phyloP scores from a whole-genome alignment of 192 early-diverging fungal species.

The Linnemannia schmuckeri region DNA sequence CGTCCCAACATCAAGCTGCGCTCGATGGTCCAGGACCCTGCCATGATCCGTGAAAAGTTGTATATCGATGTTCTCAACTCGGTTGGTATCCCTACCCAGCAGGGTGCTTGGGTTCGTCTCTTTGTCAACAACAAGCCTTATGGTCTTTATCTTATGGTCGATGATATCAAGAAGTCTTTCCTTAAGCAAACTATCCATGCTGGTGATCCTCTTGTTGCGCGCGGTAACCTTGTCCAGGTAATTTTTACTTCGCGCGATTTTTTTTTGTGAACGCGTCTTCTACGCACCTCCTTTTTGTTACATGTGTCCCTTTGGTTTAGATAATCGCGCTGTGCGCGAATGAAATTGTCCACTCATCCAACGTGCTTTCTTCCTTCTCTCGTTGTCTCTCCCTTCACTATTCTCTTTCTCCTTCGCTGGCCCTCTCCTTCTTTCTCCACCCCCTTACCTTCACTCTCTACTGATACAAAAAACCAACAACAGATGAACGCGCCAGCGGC shows the following conservation, averaged over 20 bases:
- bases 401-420: not conserved
- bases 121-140: constrained; percentile 56
- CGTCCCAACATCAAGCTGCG: constrained; percentile 57
- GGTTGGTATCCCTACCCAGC: constrained; percentile 48
- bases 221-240: constrained; percentile 44
- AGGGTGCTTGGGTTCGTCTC: constrained; percentile 54
- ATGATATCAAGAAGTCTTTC: constrained; percentile 59
- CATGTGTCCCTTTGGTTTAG: not conserved
- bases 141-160: constrained; percentile 60
- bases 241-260: not conserved
- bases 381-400: not conserved
- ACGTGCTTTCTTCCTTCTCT: not conserved
- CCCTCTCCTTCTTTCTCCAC: not conserved
- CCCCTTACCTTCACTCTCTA: not conserved
- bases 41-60: constrained; percentile 58
- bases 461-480: not conserved
- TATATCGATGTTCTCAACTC: constrained; percentile 60
- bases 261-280: not conserved
- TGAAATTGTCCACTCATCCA: not conserved
- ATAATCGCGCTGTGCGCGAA: not conserved
- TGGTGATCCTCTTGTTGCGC: not conserved
- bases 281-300: not conserved
- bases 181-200: constrained; percentile 50
- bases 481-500: constrained; percentile 47
- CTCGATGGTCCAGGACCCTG: constrained; percentile 45